Evolutionary conservation across 73 alveolate genomes (phyloP), one percentile per base, ranked within the genome.

Genomic region (Paramecium sexaurelia): DNA sequence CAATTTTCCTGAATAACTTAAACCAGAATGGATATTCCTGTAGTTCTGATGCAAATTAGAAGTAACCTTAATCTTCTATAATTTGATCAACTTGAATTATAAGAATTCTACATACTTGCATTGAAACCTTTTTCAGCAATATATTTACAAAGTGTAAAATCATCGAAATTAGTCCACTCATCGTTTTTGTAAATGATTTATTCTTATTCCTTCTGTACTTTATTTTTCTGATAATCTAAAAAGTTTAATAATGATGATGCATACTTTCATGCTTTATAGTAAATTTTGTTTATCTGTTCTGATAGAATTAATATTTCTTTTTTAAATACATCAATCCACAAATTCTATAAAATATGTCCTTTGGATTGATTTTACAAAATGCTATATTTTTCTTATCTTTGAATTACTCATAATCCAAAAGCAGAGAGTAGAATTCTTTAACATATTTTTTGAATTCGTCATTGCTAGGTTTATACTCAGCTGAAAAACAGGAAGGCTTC

Each of bases 371-470:
- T 3, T 67, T 85, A 36, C 93, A 86, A 75, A 86, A 86, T 24
- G 84, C 93, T 19, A 75, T 71, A 56, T 86, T 86, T 39, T 35
- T 37, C 6, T 61, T 71, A 24, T 86, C 84, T 37, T 57, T 75
- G 47, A 86, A 86, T 86, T 75, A 61, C 24, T 86, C 84, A 29
- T 57, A 86, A 75, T 61, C 56, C 24, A 86, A 37, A 56, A 86
- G 87, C 0, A 75, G 75, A 8, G 93, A 66, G 17, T 86, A 86
- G 37, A 86, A 86, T 22, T 86, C 93, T 37, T 61, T 86, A 15
- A 86, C 73, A 32, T 86, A 86, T 20, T 86, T 86, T 39, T 86
- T 86, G 35, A 86, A 86, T 39, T 86, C 93, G 51, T 61, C 84
- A 29, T 56, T 39, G 33, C 55, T 33, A 22, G 93, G 93, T 40